Evolutionary conservation across 176 grass and related monocot species (phyloP).

Genomic region (Chrysopogon serrulatus): DNA sequence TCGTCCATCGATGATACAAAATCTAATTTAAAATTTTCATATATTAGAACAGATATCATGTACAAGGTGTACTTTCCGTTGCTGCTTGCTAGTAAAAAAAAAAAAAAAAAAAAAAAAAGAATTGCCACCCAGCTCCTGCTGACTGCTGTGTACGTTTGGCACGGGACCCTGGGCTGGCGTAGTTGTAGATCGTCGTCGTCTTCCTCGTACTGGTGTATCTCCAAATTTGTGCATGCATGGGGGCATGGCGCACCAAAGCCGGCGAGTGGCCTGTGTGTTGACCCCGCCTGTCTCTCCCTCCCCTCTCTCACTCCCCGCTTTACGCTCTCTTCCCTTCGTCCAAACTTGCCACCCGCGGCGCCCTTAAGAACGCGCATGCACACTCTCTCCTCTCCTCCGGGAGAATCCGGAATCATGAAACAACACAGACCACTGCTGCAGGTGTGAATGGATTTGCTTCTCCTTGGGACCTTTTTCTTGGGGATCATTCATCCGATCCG

Average conservation of each 20-base stretch:
- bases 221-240: slow-evolving; percentile 11
- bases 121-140: too few species aligned
- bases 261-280: slow-evolving; percentile 15
- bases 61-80: too few species aligned
- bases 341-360: background rate
- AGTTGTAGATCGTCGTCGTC: background rate
- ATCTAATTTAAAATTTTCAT: too few species aligned
- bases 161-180: too few species aligned
- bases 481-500: background rate
- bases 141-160: too few species aligned
- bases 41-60: too few species aligned
- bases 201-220: background rate
- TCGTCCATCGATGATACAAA: too few species aligned
- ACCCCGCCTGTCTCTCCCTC: slow-evolving; percentile 5
- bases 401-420: background rate
- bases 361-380: slow-evolving; percentile 27
- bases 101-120: too few species aligned
- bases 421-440: background rate
- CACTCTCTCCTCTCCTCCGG: background rate
- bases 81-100: too few species aligned
- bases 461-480: background rate
- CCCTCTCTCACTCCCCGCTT: slow-evolving; percentile 33
- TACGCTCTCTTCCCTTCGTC: slow-evolving; percentile 49
- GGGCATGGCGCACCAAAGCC: slow-evolving; percentile 22
- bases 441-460: background rate